Evolutionary conservation across 2,329 filamentous ascomycete species (phyloP).

Genomic region (Colletotrichum sp.): DNA sequence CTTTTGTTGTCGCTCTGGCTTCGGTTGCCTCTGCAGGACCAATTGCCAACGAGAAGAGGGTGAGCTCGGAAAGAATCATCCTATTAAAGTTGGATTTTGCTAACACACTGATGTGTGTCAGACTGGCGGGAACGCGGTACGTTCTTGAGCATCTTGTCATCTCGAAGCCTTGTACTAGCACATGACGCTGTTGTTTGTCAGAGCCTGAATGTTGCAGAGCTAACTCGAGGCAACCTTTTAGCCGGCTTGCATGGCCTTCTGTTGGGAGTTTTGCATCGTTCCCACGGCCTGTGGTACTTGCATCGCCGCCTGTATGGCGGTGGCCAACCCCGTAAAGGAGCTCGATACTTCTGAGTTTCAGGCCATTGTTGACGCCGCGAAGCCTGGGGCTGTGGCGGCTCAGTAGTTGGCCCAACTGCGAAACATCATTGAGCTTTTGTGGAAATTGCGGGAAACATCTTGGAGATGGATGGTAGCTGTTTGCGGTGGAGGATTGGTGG

Average conservation of each 20-base stretch:
- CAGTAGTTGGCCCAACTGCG: background rate
- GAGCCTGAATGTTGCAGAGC: background rate
- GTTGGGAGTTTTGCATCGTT: background rate
- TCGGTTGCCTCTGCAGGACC: background rate
- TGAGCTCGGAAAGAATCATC: background rate
- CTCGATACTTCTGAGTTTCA: background rate
- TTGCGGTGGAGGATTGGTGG: background rate
- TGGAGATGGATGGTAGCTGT: background rate
- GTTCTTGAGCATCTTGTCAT: background rate
- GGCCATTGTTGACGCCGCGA: background rate
- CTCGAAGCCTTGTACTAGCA: background rate
- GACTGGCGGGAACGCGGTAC: background rate
- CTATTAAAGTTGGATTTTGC: background rate
- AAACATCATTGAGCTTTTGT: background rate
- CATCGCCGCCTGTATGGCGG: background rate
- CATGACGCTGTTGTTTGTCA: background rate
- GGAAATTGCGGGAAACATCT: background rate
- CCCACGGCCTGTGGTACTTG: background rate
- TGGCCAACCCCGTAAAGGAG: background rate
- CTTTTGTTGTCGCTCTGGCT: background rate
- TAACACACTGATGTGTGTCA: background rate
- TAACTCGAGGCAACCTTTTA: background rate
- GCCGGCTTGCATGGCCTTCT: background rate
- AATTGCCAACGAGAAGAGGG: background rate
- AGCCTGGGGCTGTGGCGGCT: background rate